A percentile compares a stretch with the other conserved stretches of the same genome.
These are phyloP conservation scores for Vaccinium corymbosum DNA, from an alignment of 148 eudicot genomes.

Conservation along the genomic window DNA sequence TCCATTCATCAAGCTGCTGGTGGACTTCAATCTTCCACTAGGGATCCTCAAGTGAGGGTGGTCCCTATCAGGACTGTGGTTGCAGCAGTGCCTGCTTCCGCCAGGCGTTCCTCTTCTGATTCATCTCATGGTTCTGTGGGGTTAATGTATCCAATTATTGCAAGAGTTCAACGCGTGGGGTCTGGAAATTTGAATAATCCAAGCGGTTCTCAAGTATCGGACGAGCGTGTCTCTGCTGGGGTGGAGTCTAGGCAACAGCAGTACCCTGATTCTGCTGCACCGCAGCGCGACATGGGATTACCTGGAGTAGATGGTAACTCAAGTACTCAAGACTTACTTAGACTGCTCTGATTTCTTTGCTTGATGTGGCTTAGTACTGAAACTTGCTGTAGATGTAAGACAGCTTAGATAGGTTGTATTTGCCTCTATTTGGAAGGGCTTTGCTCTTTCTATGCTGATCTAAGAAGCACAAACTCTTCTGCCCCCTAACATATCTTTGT, in stretches of 20 bases:
- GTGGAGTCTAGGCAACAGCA: conserved; percentile 19
- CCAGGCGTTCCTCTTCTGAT: conserved; percentile 28
- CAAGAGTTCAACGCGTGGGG: conserved; percentile 38
- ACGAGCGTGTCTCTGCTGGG: conserved; percentile 17
- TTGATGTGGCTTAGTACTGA: background rate
- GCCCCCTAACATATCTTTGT: background rate
- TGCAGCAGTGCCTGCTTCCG: conserved; percentile 42
- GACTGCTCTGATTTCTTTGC: background rate
- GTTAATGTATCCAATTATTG: conserved; percentile 40
- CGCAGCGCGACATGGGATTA: conserved; percentile 17
- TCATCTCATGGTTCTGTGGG: conserved; percentile 37
- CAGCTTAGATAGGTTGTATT: background rate
- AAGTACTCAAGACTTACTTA: background rate
- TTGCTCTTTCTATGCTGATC: conserved; percentile 3
- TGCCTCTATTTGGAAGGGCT: conserved; percentile 14
- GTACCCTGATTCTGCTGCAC: conserved; percentile 20
- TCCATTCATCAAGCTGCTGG: conserved; percentile 20
- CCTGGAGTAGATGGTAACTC: conserved; percentile 32
- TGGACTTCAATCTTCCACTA: conserved; percentile 21
- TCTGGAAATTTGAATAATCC: conserved; percentile 26
- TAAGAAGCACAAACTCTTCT: background rate
- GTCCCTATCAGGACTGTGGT: conserved; percentile 41
- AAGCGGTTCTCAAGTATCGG: conserved; percentile 30
- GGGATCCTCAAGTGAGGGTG: conserved; percentile 38
- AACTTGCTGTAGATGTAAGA: background rate